These are phyloP conservation scores for Neospora caninum DNA, from an alignment of 169 alveolate genomes.

Conservation along the genomic window DNA sequence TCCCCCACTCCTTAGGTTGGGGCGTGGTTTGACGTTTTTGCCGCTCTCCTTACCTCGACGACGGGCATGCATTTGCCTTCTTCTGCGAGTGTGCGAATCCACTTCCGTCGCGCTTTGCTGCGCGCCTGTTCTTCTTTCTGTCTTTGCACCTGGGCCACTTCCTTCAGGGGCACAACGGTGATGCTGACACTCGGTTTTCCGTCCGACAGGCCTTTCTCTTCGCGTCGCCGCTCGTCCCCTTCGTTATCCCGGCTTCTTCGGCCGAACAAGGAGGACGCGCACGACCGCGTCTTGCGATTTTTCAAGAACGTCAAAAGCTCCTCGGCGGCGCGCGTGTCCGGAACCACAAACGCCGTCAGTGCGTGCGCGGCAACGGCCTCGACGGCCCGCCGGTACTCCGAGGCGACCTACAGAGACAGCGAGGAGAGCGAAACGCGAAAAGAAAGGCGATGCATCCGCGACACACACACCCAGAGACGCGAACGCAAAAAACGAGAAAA, in stretches of 20 bases:
- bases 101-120: background rate
- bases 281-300: slow-evolving; percentile 8
- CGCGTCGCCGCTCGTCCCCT: background rate
- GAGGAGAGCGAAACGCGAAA: background rate
- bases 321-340: slow-evolving; percentile 15
- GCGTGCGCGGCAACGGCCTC: slow-evolving; percentile 23
- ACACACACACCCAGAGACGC: no score
- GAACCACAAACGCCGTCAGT: slow-evolving; percentile 6
- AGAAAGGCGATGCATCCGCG: no score
- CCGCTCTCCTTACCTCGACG: background rate
- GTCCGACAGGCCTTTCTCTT: background rate
- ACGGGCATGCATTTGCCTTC: background rate
- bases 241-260: background rate
- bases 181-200: slow-evolving; percentile 5
- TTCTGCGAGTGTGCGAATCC: background rate
- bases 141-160: slow-evolving; percentile 7
- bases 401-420: background rate
- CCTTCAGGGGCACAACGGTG: slow-evolving; percentile 44
- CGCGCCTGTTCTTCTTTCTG: background rate
- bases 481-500: no score
- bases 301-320: background rate
- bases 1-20: no score
- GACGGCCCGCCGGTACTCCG: slow-evolving; percentile 44
- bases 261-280: background rate
- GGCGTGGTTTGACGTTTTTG: no score